These are phyloP conservation scores for Xanthoparmelia taractica DNA, from an alignment of 495 filamentous ascomycete species.

Conservation along the genomic window DNA sequence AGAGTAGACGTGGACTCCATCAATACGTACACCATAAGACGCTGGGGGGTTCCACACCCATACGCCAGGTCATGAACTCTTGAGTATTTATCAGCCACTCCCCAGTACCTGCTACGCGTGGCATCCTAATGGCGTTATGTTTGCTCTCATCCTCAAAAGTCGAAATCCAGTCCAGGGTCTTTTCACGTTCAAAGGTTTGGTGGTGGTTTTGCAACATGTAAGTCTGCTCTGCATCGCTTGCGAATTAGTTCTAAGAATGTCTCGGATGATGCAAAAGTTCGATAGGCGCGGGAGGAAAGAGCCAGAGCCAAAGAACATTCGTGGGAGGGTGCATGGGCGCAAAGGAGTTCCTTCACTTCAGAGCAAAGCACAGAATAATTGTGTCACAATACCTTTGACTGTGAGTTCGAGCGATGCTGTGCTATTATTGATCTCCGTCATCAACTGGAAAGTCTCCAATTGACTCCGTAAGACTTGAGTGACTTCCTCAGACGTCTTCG, in stretches of 20 bases:
- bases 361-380: background rate
- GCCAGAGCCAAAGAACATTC: background rate
- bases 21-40: conserved; percentile 8
- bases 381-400: background rate
- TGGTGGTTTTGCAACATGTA: background rate
- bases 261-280: background rate
- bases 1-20: background rate
- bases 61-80: conserved; percentile 13
- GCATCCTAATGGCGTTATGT: conserved; percentile 11
- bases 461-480: conserved; percentile 12
- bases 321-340: background rate
- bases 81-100: conserved; percentile 10
- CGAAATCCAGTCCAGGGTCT: conserved; percentile 16
- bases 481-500: conserved; percentile 16
- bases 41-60: background rate
- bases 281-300: background rate
- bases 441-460: conserved; percentile 8
- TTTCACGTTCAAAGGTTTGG: conserved; percentile 3
- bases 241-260: background rate
- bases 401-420: conserved; percentile 3
- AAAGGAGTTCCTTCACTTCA: background rate
- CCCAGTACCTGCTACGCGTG: conserved; percentile 12
- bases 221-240: background rate
- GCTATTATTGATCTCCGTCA: background rate
- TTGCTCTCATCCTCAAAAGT: conserved; percentile 7